phyloP scores from a whole-genome alignment of 139 green algal species.

The Edaphochlamys debaryana region DNA sequence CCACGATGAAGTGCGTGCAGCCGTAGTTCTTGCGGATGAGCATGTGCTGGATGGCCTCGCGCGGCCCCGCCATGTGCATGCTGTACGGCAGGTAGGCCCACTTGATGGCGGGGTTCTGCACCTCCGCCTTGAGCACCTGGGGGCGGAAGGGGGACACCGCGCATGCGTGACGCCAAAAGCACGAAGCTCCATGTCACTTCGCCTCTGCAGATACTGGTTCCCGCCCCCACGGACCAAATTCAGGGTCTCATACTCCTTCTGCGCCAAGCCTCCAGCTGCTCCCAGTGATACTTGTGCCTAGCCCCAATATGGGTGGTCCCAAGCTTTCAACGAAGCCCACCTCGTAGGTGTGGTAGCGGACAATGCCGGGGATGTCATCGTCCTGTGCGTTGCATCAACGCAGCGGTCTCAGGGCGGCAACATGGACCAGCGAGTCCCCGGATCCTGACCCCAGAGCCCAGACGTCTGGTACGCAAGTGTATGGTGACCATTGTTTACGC shows the following conservation, averaged over 20 bases:
- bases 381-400: conserved; percentile 67
- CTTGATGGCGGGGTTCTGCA: conserved; percentile 81
- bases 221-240: too few species aligned
- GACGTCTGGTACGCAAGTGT: too few species aligned
- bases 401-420: neutral
- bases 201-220: too few species aligned
- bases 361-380: conserved; percentile 95
- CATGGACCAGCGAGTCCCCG: neutral
- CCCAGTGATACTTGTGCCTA: too few species aligned
- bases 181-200: too few species aligned
- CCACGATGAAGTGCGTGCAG: conserved; percentile 98
- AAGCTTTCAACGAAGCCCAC: too few species aligned
- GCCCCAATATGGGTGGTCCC: too few species aligned
- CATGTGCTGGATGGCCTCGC: conserved; percentile 97
- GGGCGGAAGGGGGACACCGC: too few species aligned
- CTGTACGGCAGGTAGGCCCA: conserved; percentile 96
- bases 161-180: too few species aligned
- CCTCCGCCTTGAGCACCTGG: conserved; percentile 92
- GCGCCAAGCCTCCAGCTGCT: too few species aligned
- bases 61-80: conserved; percentile 95
- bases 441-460: neutral
- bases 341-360: conserved; percentile 95
- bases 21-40: conserved; percentile 96
- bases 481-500: too few species aligned
- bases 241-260: too few species aligned